A percentile compares a stretch with the other conserved stretches of the same genome.
These are phyloP conservation scores for Raffaelea deltoideospora DNA, from an alignment of 2,329 filamentous ascomycete genomes.

Conservation along the genomic window DNA sequence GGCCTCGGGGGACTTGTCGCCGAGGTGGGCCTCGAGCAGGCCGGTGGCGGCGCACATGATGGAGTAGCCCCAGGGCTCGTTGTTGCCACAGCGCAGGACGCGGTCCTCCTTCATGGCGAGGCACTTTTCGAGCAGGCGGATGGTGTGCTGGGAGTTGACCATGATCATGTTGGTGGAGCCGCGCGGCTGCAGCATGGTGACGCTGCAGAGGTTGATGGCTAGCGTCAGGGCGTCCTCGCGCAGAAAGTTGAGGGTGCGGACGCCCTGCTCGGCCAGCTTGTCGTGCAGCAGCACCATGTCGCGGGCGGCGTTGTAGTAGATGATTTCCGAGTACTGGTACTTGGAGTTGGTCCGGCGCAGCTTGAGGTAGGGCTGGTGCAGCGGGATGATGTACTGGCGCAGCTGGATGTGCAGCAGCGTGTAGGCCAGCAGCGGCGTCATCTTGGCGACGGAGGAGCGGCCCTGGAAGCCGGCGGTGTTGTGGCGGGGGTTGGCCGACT, in stretches of 20 bases:
- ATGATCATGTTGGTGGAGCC: constrained; percentile 46
- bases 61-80: constrained; percentile 49
- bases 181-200: constrained; percentile 44
- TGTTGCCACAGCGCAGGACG: constrained; percentile 45
- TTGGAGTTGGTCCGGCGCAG: constrained; percentile 43
- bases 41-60: constrained; percentile 47
- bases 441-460: constrained; percentile 26
- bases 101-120: constrained; percentile 46
- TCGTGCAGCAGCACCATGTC: constrained; percentile 48
- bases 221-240: constrained; percentile 44
- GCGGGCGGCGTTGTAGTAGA: constrained; percentile 47
- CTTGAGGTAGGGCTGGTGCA: constrained; percentile 46
- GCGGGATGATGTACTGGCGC: constrained; percentile 44
- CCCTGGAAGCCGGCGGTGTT: no score
- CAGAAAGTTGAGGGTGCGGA: constrained; percentile 43
- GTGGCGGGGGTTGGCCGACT: no score
- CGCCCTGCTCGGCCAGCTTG: constrained; percentile 41
- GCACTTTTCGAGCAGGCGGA: constrained; percentile 46
- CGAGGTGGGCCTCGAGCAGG: constrained; percentile 42
- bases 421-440: constrained; percentile 41
- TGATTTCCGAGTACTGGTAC: constrained; percentile 47
- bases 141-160: constrained; percentile 44
- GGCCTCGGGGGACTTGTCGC: constrained; percentile 37
- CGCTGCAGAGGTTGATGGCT: constrained; percentile 44
- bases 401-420: constrained; percentile 46